phyloP scores from a whole-genome alignment of 2,329 filamentous ascomycete genomes.

The Aureobasidium musti region DNA sequence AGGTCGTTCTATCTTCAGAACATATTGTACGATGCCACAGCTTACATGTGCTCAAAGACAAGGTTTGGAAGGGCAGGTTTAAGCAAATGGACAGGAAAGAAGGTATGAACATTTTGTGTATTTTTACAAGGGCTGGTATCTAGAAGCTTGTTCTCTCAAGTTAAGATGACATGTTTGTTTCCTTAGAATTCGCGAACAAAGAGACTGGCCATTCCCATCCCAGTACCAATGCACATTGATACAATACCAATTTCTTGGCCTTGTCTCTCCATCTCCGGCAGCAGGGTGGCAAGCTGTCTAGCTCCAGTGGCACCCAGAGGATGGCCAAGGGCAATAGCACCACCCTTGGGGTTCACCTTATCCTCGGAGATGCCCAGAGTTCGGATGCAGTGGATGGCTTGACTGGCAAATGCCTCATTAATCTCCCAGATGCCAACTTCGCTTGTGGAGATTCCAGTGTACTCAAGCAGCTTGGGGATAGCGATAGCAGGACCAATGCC shows the following conservation, averaged over 20 bases:
- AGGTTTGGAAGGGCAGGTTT: no score
- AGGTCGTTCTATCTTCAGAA: background rate
- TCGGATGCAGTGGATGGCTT: slow-evolving; percentile 69
- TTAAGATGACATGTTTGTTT: no score
- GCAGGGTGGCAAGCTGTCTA: slow-evolving; percentile 73
- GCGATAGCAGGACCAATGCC: slow-evolving; percentile 84
- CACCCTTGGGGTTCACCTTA: slow-evolving; percentile 86
- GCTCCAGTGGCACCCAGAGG: slow-evolving; percentile 87
- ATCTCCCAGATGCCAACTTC: slow-evolving; percentile 90
- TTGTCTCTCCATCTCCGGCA: slow-evolving; percentile 67
- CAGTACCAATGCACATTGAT: slow-evolving; percentile 73
- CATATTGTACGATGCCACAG: background rate
- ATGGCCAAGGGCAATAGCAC: slow-evolving; percentile 91
- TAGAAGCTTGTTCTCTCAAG: background rate
- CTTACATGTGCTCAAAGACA: no score
- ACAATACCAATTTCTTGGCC: slow-evolving; percentile 77
- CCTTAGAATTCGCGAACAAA: slow-evolving; percentile 49
- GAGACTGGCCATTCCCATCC: slow-evolving; percentile 57
- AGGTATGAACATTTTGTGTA: background rate
- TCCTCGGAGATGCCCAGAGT: slow-evolving; percentile 67
- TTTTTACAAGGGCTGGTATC: background rate
- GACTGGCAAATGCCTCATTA: slow-evolving; percentile 75
- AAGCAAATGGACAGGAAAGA: background rate
- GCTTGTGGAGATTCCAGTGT: slow-evolving; percentile 63
- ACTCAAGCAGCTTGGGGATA: slow-evolving; percentile 76